Evolutionary conservation across 208 protist genomes (phyloP).

Genomic region (Endotrypanum monterogeii): DNA sequence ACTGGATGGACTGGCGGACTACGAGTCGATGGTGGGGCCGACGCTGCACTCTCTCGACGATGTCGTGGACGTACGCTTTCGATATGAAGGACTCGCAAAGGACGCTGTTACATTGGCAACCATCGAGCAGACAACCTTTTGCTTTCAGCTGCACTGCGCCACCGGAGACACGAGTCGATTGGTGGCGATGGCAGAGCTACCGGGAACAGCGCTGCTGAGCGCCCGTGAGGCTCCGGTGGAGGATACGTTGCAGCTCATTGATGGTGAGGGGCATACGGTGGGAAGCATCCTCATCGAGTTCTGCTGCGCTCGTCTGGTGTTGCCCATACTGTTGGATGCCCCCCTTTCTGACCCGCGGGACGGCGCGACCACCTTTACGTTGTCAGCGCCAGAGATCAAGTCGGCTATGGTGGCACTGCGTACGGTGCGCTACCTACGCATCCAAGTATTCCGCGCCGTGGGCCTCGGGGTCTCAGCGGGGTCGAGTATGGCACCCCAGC

Average conservation of each 20-base stretch:
- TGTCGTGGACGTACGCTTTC: conserved; percentile 69
- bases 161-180: conserved; percentile 35
- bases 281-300: conserved; percentile 59
- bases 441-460: conserved; percentile 72
- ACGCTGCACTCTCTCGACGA: conserved; percentile 60
- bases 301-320: conserved; percentile 53
- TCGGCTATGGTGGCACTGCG: conserved; percentile 72
- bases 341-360: conserved; percentile 16
- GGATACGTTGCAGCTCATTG: conserved; percentile 51
- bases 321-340: conserved; percentile 65
- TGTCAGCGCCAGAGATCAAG: conserved; percentile 43
- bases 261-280: conserved; percentile 44
- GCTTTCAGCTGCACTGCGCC: conserved; percentile 72
- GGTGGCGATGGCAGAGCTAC: conserved; percentile 80
- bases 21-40: conserved; percentile 82
- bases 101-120: conserved; percentile 57
- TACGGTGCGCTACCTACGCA: conserved; percentile 56
- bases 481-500: conserved; percentile 38
- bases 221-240: conserved; percentile 49
- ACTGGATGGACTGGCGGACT: conserved; percentile 68
- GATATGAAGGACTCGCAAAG: conserved; percentile 59
- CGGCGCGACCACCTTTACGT: conserved; percentile 6
- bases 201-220: conserved; percentile 54
- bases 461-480: conserved; percentile 31
- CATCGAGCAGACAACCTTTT: conserved; percentile 63